Conservation (phyloP, 345 rosid species). For the Heritiera fomes region DNA sequence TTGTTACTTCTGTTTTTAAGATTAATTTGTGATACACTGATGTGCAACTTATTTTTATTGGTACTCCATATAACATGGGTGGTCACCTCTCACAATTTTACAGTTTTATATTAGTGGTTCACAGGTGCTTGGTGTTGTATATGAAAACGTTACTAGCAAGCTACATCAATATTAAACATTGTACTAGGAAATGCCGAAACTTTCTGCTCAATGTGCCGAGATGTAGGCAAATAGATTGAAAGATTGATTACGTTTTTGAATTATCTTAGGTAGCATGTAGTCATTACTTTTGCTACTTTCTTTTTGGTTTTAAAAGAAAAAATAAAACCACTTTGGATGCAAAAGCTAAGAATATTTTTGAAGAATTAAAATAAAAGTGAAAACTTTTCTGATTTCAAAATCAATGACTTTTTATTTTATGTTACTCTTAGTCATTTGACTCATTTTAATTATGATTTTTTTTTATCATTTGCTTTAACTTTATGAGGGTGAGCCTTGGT, state of each 20-base stretch:
- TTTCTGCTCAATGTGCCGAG: too few species aligned
- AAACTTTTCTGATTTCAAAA: background rate
- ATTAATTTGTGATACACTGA: too few species aligned
- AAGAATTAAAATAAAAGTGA: background rate
- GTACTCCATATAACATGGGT: too few species aligned
- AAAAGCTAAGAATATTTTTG: background rate
- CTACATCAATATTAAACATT: background rate
- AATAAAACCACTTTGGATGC: background rate
- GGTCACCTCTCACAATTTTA: too few species aligned
- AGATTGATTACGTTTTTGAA: background rate
- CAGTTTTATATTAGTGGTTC: too few species aligned
- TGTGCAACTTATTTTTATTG: too few species aligned
- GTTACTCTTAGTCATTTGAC: background rate
- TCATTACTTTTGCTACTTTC: background rate
- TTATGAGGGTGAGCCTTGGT: too few species aligned
- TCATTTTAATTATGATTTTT: background rate
- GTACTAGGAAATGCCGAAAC: background rate
- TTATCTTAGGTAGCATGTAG: background rate
- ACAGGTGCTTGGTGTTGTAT: too few species aligned
- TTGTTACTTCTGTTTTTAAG: too few species aligned
- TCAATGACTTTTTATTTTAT: background rate
- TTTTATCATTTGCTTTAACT: background rate
- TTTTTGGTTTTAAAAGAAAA: background rate
- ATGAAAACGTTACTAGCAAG: background rate
- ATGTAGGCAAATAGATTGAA: background rate